Evolutionary conservation across 495 filamentous ascomycete genomes (phyloP), one percentile per base, ranked within the genome.

Genomic region (Hypoxylon intermedium): DNA sequence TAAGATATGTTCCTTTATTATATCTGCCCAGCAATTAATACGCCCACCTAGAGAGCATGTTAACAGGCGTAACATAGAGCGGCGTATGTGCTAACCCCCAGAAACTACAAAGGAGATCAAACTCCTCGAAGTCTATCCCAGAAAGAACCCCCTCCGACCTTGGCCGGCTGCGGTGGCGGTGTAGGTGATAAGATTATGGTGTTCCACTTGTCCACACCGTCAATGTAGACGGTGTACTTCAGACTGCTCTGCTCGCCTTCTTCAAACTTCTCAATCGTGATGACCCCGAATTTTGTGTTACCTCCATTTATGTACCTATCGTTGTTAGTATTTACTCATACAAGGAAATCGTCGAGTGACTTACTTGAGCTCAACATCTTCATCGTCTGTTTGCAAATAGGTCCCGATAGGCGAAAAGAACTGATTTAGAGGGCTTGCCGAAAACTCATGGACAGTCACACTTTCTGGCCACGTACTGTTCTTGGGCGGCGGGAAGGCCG

Each of bases 381-480:
- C 88, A 0, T 81, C 75, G 67, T 94, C 91, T 1, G 77, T 84
- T 71, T 95, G 89, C 34, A 74, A 66, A 69, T 97, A 98, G 1
- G 92, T 91, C 4, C 87, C 82, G n/a, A 90, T 74, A 0, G 94
- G 94, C 7, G 95, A 76, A 65, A 91, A 97, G 66, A 98, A 98
- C 84, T 97, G 95, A 61, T 83, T 93, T 33, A 98, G 68, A 18
- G 94, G 94, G 46, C 90, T 92, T 11, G 88, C 89, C 34, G 87
- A 91, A 69, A 96, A 98, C 73, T 98, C 93, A 63, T 92, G 85
- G 1, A 95, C 85, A 0, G 89, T 85, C 0, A 82, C 78, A 23
- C 68, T 80, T 28, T 83, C 72, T 0, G 79, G 77, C 85, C 84
- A 88, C 46, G 72, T 75, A 18, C 77, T 72, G 12, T 79, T 70